These are phyloP conservation scores for Globisporangium carolinianum DNA, from an alignment of 352 stramenopile genomes.

Conservation along the genomic window DNA sequence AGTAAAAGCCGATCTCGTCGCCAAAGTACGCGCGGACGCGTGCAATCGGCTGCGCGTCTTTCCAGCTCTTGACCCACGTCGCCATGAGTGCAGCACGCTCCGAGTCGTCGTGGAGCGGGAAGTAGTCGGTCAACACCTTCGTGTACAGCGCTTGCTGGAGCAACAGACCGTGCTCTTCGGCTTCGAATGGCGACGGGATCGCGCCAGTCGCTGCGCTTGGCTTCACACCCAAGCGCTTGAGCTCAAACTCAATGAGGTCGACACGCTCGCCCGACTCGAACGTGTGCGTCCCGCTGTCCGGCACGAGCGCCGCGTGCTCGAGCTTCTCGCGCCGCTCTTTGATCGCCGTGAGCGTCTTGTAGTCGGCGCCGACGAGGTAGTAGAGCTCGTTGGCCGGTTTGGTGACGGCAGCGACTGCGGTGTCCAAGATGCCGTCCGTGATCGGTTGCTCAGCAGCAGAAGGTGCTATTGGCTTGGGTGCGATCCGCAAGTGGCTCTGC, in stretches of 20 bases:
- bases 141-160: slow-evolving; percentile 66
- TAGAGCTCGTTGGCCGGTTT: slow-evolving; percentile 19
- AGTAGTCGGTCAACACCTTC: slow-evolving; percentile 58
- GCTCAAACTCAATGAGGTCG: slow-evolving; percentile 68
- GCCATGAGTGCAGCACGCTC: slow-evolving; percentile 60
- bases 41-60: slow-evolving; percentile 46
- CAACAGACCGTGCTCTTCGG: slow-evolving; percentile 57
- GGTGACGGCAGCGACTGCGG: slow-evolving; percentile 13
- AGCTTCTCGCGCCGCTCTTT: slow-evolving; percentile 50
- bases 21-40: slow-evolving; percentile 72
- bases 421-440: slow-evolving; percentile 11
- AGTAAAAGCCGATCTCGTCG: slow-evolving; percentile 95
- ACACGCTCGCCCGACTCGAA: slow-evolving; percentile 71
- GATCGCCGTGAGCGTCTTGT: slow-evolving; percentile 46
- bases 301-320: slow-evolving; percentile 31
- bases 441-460: background rate
- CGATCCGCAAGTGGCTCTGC: slow-evolving; percentile 56
- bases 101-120: slow-evolving; percentile 67
- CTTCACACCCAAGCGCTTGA: slow-evolving; percentile 46
- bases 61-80: slow-evolving; percentile 73
- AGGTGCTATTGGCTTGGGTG: slow-evolving; percentile 22
- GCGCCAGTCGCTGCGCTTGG: slow-evolving; percentile 5
- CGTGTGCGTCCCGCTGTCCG: slow-evolving; percentile 32
- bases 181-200: slow-evolving; percentile 53
- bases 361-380: slow-evolving; percentile 50